Evolutionary conservation across 2,329 filamentous ascomycete species (phyloP).

Genomic region (Cordyceps pruinosa): DNA sequence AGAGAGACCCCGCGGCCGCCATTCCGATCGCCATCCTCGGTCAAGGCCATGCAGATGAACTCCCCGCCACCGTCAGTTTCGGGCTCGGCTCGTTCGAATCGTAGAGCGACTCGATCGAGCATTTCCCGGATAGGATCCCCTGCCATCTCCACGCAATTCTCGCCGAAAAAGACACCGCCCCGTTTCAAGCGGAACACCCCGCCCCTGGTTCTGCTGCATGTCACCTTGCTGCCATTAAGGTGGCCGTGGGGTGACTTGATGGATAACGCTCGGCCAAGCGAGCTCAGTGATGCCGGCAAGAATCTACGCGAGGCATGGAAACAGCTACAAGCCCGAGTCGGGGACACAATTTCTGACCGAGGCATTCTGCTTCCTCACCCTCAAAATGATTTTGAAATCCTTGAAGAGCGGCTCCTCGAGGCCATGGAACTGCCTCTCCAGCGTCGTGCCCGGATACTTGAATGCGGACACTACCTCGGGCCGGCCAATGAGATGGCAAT

Average conservation of each 20-base stretch:
- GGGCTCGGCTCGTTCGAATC: slow-evolving; percentile 49
- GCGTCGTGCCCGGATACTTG: slow-evolving; percentile 60
- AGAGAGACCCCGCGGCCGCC: slow-evolving; percentile 54
- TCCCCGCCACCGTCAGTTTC: slow-evolving; percentile 54
- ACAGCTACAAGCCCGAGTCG: slow-evolving; percentile 61
- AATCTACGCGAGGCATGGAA: slow-evolving; percentile 57
- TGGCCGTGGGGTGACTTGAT: slow-evolving; percentile 57
- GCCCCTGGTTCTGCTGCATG: slow-evolving; percentile 70
- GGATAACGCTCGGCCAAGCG: slow-evolving; percentile 32
- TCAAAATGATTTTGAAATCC: slow-evolving; percentile 69
- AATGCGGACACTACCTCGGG: slow-evolving; percentile 70
- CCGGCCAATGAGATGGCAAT: slow-evolving; percentile 45
- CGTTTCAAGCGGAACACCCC: slow-evolving; percentile 51
- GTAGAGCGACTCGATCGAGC: slow-evolving; percentile 39
- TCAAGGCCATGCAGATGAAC: slow-evolving; percentile 65
- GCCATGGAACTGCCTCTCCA: slow-evolving; percentile 62
- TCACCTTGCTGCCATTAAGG: slow-evolving; percentile 65
- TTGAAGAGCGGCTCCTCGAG: slow-evolving; percentile 72
- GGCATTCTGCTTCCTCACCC: slow-evolving; percentile 73
- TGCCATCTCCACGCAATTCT: slow-evolving; percentile 43
- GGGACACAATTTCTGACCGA: slow-evolving; percentile 65
- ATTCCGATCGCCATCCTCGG: slow-evolving; percentile 63
- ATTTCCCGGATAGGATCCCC: slow-evolving; percentile 54
- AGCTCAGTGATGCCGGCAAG: slow-evolving; percentile 41
- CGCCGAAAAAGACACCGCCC: slow-evolving; percentile 51